These are phyloP conservation scores for Bolboschoenoplectus hybrid DNA, from an alignment of 202 grass and related monocot species.

Conservation along the genomic window DNA sequence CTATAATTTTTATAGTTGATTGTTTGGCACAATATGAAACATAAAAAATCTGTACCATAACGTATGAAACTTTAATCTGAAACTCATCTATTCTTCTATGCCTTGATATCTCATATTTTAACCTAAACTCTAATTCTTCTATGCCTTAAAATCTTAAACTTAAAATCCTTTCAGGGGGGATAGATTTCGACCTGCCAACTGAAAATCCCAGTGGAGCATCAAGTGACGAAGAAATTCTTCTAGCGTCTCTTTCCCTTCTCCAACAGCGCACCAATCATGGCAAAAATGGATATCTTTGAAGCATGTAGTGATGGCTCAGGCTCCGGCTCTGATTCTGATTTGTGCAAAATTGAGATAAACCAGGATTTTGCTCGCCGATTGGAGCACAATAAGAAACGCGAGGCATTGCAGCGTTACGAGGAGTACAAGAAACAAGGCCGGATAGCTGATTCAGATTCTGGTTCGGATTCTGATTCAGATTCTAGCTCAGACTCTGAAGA, in stretches of 20 bases:
- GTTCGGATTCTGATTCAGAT: background rate
- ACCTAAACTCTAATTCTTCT: background rate
- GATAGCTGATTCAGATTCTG: constrained; percentile 27
- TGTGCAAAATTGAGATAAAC: constrained; percentile 69
- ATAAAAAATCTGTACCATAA: background rate
- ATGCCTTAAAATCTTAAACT: background rate
- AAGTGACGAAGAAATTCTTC: background rate
- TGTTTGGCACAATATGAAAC: too few relatives aligned
- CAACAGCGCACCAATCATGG: background rate
- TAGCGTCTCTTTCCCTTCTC: background rate
- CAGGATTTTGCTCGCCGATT: constrained; percentile 61
- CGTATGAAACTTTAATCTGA: background rate
- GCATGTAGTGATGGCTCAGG: constrained; percentile 42
- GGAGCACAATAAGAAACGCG: constrained; percentile 89
- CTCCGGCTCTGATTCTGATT: constrained; percentile 41
- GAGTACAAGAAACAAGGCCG: constrained; percentile 64
- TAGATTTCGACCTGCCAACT: background rate
- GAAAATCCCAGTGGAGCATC: background rate
- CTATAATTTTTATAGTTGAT: too few relatives aligned
- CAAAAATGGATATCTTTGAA: constrained; percentile 44
- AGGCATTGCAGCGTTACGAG: constrained; percentile 59
- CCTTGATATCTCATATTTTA: background rate
- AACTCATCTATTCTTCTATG: background rate
- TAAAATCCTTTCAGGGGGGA: background rate
- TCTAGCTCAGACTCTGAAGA: constrained; percentile 32